Conservation (phyloP, 1,284 basidiomycete species). For the Cutaneotrichosporon daszewskae region DNA sequence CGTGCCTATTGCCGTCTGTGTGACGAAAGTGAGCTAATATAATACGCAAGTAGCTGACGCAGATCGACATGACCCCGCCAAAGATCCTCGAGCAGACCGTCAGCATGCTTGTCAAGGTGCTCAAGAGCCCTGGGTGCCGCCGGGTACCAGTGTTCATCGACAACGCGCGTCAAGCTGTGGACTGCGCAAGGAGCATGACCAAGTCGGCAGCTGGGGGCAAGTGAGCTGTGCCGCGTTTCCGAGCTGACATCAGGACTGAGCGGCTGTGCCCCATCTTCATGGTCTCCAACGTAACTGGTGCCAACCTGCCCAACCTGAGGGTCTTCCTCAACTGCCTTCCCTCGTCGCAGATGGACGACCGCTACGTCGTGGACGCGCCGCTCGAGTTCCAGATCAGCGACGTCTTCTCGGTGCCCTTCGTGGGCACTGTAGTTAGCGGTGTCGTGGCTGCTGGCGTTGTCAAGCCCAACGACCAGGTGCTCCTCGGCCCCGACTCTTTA, state of each 20-base stretch:
- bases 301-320: constrained; percentile 68
- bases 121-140: constrained; percentile 90
- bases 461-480: constrained; percentile 72
- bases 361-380: constrained; percentile 76
- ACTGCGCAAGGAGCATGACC: constrained; percentile 57
- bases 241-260: constrained; percentile 49
- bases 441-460: constrained; percentile 73
- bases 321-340: constrained; percentile 81
- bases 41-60: constrained; percentile 6
- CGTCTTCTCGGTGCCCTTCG: constrained; percentile 76
- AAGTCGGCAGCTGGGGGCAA: constrained; percentile 58
- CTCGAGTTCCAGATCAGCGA: constrained; percentile 63
- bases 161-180: constrained; percentile 63
- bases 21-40: constrained; percentile 72
- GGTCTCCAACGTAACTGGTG: constrained; percentile 90
- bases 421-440: constrained; percentile 91
- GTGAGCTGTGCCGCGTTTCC: constrained; percentile 43
- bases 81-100: constrained; percentile 85
- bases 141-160: constrained; percentile 51
- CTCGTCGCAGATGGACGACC: constrained; percentile 70
- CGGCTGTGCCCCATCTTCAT: constrained; percentile 91
- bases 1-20: constrained; percentile 87
- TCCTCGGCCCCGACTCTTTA: constrained; percentile 88
- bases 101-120: constrained; percentile 86
- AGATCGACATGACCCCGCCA: constrained; percentile 96